Base-by-base conservation (phyloP, 2,329 filamentous ascomycete genomes). In the Alternaria sp. region DNA sequence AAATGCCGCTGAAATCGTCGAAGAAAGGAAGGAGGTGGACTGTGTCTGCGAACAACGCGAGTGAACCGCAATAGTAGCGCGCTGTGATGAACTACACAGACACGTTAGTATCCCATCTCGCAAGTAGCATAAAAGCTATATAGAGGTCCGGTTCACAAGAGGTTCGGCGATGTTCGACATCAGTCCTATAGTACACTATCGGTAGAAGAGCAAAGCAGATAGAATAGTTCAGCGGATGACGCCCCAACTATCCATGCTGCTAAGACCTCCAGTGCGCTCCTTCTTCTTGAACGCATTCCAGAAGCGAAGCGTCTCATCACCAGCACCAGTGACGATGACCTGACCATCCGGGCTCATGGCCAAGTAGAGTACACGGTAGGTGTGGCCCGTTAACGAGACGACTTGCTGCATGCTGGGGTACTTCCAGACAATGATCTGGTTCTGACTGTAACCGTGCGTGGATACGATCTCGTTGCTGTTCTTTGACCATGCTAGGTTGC, bases 381-480 rank as follows among this genome's bases (percentile, higher is more conserved):
- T 99, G 79, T 99, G 96, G 0, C 96, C 96, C 0, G 96, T 99
- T 49, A 99, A 84, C 70, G 93, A 97, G 44, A 93, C 95, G 9
- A 99, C 94, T 79, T 98, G 96, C 53, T 93, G 93, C 96, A 99
- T 98, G 70, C 91, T 94, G 2, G 96, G 96, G 77, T 99, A 99
- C 77, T 99, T 99, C 96, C 96, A 99, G 59, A 99, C 93, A 41
- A 98, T 95, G 73, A 99, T 97, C 80, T 98, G 96, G 79, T 99
- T 97, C 78, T 99, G 96, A 71, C 91, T 95, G 83, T 97, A 99
- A 7, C 96, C 96, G 77, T 99, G 96, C 1, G 96, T 99, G 55
- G 92, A 95, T 58, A 99, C 95, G 61, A 99, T 94, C 80, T 99
- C 96, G 78, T 97, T 97, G 8, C 93, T 97, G 80, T 97, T 97